Percentiles rank a stretch among this genome's conserved stretches.
Conservation (phyloP, 1,284 basidiomycete genomes). For the Paramarasmius palmivorus region DNA sequence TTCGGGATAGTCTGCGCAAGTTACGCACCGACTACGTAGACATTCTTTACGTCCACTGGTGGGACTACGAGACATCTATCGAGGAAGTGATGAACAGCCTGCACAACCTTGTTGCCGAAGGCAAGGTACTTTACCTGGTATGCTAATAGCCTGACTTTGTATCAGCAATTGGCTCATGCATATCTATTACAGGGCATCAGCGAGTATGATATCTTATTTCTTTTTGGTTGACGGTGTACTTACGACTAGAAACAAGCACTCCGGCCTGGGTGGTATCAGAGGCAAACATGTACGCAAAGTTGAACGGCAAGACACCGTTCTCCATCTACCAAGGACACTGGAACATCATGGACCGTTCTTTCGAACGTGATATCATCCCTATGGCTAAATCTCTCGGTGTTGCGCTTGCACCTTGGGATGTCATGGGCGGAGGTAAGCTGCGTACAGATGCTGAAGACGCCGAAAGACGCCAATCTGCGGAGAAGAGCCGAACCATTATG, state of each 20-base stretch:
- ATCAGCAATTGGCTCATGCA: too few species aligned
- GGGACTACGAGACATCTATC: constrained; percentile 37
- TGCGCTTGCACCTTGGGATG: constrained; percentile 18
- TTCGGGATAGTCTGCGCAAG: constrained; percentile 44
- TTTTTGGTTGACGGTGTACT: too few species aligned
- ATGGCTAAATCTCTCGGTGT: constrained; percentile 37
- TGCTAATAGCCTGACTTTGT: constrained; percentile 10
- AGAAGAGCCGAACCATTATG: too few species aligned
- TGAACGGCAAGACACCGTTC: constrained; percentile 49
- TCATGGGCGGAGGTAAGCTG: constrained; percentile 39
- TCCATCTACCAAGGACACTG: constrained; percentile 53
- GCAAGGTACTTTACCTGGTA: constrained; percentile 42
- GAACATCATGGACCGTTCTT: constrained; percentile 47
- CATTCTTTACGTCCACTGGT: constrained; percentile 23
- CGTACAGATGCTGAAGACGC: too few species aligned
- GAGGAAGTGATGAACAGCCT: constrained; percentile 49
- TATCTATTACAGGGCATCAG: too few species aligned
- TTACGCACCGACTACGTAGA: constrained; percentile 49
- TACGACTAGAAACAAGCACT: too few species aligned
- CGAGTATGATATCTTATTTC: too few species aligned
- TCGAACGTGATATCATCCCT: constrained; percentile 56
- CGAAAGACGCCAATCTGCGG: too few species aligned
- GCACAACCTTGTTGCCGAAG: constrained; percentile 32
- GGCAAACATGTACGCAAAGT: constrained; percentile 43
- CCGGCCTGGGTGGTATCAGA: constrained; percentile 44